Conservation (phyloP, 768 basidiomycete species). For the Suillus alpinus region DNA sequence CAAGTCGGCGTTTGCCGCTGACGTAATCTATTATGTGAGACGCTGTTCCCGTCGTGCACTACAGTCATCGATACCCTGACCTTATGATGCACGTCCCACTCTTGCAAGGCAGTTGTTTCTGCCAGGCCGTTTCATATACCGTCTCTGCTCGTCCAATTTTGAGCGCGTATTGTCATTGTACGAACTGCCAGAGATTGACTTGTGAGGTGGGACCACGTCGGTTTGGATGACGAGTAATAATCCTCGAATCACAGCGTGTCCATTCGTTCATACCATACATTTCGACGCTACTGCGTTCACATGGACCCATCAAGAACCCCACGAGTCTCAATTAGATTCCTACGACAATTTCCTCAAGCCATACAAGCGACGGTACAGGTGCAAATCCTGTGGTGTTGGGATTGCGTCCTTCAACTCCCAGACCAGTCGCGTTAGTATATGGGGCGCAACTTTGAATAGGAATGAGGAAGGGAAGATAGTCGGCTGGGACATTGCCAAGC, state of each 20-base stretch:
- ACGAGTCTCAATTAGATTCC: slow-evolving; percentile 37
- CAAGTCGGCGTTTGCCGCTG: slow-evolving; percentile 28
- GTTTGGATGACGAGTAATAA: slow-evolving; percentile 6
- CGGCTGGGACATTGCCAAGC: slow-evolving; percentile 53
- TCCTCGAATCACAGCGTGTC: slow-evolving; percentile 41
- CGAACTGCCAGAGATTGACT: slow-evolving; percentile 60
- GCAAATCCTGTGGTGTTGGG: slow-evolving; percentile 56
- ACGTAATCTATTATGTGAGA: slow-evolving; percentile 13
- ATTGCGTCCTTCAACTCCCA: slow-evolving; percentile 53
- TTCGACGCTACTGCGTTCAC: slow-evolving; percentile 47
- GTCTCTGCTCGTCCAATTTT: slow-evolving; percentile 47
- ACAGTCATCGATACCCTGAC: not conserved
- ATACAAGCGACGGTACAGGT: slow-evolving; percentile 61
- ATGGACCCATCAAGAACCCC: slow-evolving; percentile 48
- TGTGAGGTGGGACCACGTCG: slow-evolving; percentile 32
- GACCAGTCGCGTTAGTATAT: slow-evolving; percentile 50
- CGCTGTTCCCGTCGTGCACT: too few relatives aligned
- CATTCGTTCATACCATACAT: slow-evolving; percentile 63
- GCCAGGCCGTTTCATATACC: slow-evolving; percentile 48
- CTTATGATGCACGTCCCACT: slow-evolving; percentile 9
- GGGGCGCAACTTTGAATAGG: slow-evolving; percentile 55
- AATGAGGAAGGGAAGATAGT: slow-evolving; percentile 48
- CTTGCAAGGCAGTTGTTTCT: slow-evolving; percentile 57
- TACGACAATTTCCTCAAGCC: slow-evolving; percentile 50
- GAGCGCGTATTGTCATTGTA: slow-evolving; percentile 70